These are phyloP conservation scores for Ceratocystis diversiconidia DNA, from an alignment of 2,329 filamentous ascomycete species.

Conservation along the genomic window DNA sequence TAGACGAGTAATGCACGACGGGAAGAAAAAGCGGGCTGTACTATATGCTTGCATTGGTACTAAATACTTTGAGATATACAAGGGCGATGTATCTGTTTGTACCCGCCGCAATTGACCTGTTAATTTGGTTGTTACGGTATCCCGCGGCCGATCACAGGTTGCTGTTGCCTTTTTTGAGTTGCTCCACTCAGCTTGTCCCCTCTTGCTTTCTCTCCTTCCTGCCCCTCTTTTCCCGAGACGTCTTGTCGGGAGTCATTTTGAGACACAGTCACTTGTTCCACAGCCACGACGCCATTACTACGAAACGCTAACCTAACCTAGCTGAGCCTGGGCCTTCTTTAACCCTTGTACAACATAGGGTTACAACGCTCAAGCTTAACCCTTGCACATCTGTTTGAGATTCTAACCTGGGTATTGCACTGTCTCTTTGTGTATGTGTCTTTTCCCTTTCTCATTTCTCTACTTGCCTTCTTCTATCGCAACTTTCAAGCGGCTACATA, in stretches of 20 bases:
- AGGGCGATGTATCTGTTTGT: background rate
- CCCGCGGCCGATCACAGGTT: constrained; percentile 1
- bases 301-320: background rate
- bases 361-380: background rate
- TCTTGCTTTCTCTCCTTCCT: background rate
- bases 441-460: background rate
- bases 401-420: background rate
- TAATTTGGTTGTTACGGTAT: background rate
- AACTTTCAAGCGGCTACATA: background rate
- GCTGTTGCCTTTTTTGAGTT: background rate
- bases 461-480: background rate
- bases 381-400: background rate
- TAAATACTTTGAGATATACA: background rate
- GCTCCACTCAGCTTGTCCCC: background rate
- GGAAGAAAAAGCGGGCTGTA: background rate
- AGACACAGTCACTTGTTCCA: constrained; percentile 1
- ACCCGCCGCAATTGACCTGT: background rate
- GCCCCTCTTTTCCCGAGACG: background rate
- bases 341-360: background rate
- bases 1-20: background rate
- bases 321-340: background rate
- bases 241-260: background rate
- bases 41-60: background rate
- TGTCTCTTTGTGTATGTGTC: constrained; percentile 3
- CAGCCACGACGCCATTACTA: background rate